These are phyloP conservation scores for Rhynchospora breviuscula DNA, from an alignment of 176 grass and related monocot genomes.

Conservation along the genomic window DNA sequence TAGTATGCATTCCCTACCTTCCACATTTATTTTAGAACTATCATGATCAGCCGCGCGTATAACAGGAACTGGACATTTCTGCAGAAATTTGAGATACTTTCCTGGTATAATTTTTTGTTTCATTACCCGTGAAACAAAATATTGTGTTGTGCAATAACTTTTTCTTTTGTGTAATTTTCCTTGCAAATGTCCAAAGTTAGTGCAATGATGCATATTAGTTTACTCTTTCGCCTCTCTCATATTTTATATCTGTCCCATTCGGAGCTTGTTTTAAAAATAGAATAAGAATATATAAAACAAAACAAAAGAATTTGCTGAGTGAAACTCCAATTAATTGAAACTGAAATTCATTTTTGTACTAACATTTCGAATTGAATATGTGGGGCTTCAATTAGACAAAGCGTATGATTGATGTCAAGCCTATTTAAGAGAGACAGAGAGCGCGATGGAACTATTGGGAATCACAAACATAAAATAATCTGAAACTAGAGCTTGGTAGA, in stretches of 20 bases:
- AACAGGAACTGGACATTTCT: neutral
- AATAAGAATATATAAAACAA: neutral
- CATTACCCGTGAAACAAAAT: neutral
- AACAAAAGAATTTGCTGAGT: neutral
- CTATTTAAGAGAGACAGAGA: conserved; percentile 8
- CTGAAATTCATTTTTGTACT: neutral
- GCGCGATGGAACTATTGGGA: neutral
- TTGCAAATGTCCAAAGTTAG: neutral
- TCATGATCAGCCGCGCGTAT: no score
- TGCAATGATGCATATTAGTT: no score
- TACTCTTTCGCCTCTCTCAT: no score
- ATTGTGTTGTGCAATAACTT: neutral
- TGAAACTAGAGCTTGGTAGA: neutral
- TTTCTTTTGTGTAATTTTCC: neutral
- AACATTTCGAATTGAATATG: neutral
- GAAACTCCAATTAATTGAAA: neutral
- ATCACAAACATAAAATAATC: neutral
- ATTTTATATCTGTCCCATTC: neutral
- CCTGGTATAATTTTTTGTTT: neutral
- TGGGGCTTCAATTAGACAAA: neutral
- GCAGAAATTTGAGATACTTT: neutral
- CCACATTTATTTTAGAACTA: neutral
- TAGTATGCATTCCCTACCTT: neutral
- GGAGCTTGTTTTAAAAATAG: neutral
- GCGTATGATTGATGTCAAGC: neutral